A percentile compares a stretch with the other conserved stretches of the same genome.
Conservation (phyloP, 495 filamentous ascomycete genomes). For the Achaetomiella virescens region DNA sequence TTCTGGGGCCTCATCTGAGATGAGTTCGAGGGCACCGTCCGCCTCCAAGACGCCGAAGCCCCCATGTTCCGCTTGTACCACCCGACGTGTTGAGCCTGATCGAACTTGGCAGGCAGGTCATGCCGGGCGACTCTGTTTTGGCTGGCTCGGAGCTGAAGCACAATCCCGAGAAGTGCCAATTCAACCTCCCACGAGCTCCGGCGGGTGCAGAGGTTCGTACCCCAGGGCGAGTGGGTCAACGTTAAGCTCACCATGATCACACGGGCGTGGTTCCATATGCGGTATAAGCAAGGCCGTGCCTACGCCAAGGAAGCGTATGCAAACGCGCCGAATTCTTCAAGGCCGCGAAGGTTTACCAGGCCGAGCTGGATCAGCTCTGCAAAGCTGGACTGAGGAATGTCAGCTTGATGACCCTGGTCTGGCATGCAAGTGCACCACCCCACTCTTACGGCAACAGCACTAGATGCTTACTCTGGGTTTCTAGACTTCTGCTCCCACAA, state of each 20-base stretch:
- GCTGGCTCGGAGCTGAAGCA: slow-evolving; percentile 70
- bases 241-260: slow-evolving; percentile 70
- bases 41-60: slow-evolving; percentile 63
- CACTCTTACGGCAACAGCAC: too few species aligned
- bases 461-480: not conserved
- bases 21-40: slow-evolving; percentile 55
- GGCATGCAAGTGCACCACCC: slow-evolving; percentile 57
- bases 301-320: slow-evolving; percentile 60
- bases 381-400: slow-evolving; percentile 63
- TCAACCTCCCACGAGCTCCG: slow-evolving; percentile 65
- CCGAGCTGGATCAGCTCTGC: slow-evolving; percentile 58
- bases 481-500: slow-evolving; percentile 72
- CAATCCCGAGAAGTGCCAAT: slow-evolving; percentile 53
- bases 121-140: slow-evolving; percentile 68
- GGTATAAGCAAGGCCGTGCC: slow-evolving; percentile 62
- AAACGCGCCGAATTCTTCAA: slow-evolving; percentile 63
- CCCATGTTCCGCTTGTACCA: slow-evolving; percentile 68
- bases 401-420: slow-evolving; percentile 74
- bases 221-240: slow-evolving; percentile 53
- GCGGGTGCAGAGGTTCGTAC: slow-evolving; percentile 56
- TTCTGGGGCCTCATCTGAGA: slow-evolving; percentile 70
- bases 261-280: slow-evolving; percentile 62
- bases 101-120: slow-evolving; percentile 51
- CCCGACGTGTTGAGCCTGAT: slow-evolving; percentile 73
- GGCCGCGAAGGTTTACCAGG: slow-evolving; percentile 67